These are phyloP conservation scores for Endothia cerciana DNA, from an alignment of 2,329 filamentous ascomycete genomes.

Conservation along the genomic window DNA sequence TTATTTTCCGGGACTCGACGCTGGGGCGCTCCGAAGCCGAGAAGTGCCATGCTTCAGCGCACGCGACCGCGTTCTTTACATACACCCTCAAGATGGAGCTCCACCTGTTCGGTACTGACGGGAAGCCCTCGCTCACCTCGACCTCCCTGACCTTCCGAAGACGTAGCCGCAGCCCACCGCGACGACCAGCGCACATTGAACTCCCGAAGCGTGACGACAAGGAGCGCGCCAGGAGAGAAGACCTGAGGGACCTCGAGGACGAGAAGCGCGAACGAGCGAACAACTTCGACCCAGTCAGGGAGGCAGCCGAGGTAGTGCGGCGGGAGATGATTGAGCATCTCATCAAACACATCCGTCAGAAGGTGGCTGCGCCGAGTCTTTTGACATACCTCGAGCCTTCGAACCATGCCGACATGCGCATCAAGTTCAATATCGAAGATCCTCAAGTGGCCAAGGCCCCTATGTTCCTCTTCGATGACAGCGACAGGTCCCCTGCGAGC, in stretches of 20 bases:
- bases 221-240: constrained; percentile 69
- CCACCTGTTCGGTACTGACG: constrained; percentile 47
- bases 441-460: constrained; percentile 61
- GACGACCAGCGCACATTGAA: constrained; percentile 42
- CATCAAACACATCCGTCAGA: constrained; percentile 84
- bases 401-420: constrained; percentile 78
- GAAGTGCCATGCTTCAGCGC: constrained; percentile 76
- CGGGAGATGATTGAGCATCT: constrained; percentile 85
- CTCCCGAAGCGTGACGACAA: constrained; percentile 66
- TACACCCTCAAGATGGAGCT: constrained; percentile 92
- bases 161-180: constrained; percentile 43
- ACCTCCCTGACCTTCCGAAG: constrained; percentile 35
- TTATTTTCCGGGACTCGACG: constrained; percentile 82
- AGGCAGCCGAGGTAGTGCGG: constrained; percentile 78
- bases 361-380: constrained; percentile 80
- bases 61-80: constrained; percentile 85
- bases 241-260: constrained; percentile 82
- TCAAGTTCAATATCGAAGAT: constrained; percentile 76
- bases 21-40: constrained; percentile 79
- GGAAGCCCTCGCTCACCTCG: constrained; percentile 38
- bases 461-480: constrained; percentile 58
- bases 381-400: constrained; percentile 82
- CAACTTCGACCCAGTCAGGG: constrained; percentile 86
- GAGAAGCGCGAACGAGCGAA: constrained; percentile 87
- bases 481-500: constrained; percentile 64